A percentile compares a stretch with the other conserved stretches of the same genome.
phyloP scores from a whole-genome alignment of 2,329 filamentous ascomycete genomes.

The Cercospora zeina region DNA sequence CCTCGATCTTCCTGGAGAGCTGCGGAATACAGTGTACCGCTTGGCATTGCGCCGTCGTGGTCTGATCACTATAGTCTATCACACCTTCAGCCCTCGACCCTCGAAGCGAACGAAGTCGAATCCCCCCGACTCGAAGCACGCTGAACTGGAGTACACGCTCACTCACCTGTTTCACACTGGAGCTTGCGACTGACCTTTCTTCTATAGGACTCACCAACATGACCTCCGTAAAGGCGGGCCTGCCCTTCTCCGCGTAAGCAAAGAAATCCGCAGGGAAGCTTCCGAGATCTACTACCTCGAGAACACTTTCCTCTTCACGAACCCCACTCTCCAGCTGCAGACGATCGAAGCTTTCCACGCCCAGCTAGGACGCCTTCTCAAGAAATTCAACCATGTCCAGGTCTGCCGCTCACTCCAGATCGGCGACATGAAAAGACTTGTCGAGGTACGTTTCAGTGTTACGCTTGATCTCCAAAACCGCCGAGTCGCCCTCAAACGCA shows the following conservation, averaged over 20 bases:
- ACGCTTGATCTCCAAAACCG: neutral
- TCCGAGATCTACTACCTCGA: conserved; percentile 19
- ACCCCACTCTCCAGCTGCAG: neutral
- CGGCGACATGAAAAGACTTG: neutral
- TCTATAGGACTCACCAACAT: neutral
- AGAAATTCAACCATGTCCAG: conserved; percentile 6
- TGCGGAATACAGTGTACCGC: conserved; percentile 21
- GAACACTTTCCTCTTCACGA: conserved; percentile 11
- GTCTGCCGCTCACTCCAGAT: conserved; percentile 13
- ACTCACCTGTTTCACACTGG: neutral
- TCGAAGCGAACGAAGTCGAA: neutral
- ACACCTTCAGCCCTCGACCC: neutral
- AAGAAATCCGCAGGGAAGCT: conserved; percentile 12
- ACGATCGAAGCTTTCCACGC: neutral
- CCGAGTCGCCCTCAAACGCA: neutral
- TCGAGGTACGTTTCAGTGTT: conserved; percentile 1
- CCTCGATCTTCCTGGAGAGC: conserved; percentile 21
- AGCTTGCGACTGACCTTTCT: neutral
- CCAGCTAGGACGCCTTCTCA: conserved; percentile 8
- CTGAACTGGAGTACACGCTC: neutral
- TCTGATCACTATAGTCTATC: neutral
- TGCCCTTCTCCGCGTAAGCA: conserved; percentile 11
- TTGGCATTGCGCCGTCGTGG: neutral
- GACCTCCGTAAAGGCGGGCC: conserved; percentile 1
- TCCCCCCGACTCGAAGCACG: neutral